A percentile compares a stretch with the other conserved stretches of the same genome.
These are phyloP conservation scores for Hapsidospora chrysogenum DNA, from an alignment of 495 filamentous ascomycete genomes.

Conservation along the genomic window DNA sequence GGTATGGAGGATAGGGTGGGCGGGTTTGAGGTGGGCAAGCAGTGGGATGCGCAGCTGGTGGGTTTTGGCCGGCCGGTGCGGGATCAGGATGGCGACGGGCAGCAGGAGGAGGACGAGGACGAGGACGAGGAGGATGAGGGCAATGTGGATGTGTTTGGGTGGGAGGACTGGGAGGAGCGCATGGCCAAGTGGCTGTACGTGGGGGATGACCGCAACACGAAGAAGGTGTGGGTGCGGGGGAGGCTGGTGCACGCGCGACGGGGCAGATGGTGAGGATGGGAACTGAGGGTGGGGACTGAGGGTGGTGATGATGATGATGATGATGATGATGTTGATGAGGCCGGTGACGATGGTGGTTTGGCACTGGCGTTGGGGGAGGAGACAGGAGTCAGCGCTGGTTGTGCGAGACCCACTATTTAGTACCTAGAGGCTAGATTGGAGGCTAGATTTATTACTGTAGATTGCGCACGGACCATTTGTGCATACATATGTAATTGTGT, in stretches of 20 bases:
- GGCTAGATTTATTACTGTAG: too few species aligned
- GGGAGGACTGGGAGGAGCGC: slow-evolving; percentile 59
- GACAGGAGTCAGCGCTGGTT: too few species aligned
- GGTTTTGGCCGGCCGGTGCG: slow-evolving; percentile 21
- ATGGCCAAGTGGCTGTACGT: slow-evolving; percentile 82
- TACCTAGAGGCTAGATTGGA: too few species aligned
- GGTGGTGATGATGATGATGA: not conserved
- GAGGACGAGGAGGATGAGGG: slow-evolving; percentile 15
- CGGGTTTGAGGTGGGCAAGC: slow-evolving; percentile 68
- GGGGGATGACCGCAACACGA: slow-evolving; percentile 72
- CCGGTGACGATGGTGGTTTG: not conserved
- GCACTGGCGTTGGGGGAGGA: not conserved
- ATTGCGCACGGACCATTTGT: too few species aligned
- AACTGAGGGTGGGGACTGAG: not conserved
- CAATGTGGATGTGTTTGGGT: slow-evolving; percentile 72
- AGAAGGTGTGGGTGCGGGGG: slow-evolving; percentile 66
- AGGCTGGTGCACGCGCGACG: slow-evolving; percentile 50
- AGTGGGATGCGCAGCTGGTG: slow-evolving; percentile 77
- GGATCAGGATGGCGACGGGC: slow-evolving; percentile 18
- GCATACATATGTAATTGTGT: too few species aligned
- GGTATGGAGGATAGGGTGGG: slow-evolving; percentile 54
- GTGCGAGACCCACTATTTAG: too few species aligned
- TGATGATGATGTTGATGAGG: not conserved
- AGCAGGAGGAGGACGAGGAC: slow-evolving; percentile 11
- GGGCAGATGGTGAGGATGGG: not conserved